Evolutionary conservation across 768 basidiomycete species (phyloP), one percentile per base, ranked within the genome.

Genomic region (Gyrodon lividus): DNA sequence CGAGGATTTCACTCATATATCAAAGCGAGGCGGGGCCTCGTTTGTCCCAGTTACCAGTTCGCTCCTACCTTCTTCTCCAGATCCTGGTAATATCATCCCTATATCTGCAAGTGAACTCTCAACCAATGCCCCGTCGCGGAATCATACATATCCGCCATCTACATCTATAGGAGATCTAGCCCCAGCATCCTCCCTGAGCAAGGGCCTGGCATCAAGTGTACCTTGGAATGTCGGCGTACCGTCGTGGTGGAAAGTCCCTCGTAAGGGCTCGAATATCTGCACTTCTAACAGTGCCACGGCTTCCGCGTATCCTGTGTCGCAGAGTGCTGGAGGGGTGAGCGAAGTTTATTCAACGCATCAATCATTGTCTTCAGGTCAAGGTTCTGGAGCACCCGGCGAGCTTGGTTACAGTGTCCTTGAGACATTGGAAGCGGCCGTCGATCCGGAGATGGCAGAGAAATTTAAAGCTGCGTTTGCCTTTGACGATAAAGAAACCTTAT

Each of bases 401-500:
- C 72, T 89, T 56, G 82, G 87, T 1, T 92, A 84, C 69, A 94
- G 92, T 58, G 77, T 96, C 38, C 75, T 95, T 37, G 92, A 97
- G 61, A 80, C 83, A 19, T 84, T 84, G 1, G 82, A 84, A 56
- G 74, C 77, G 24, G 61, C 72, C 6, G 71, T 85, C 13, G 90
- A 93, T 59, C 66, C 72, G 28, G 86, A 86, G 50, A 75, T 77
- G 24, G 72, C 72, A 19, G 86, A 88, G 51, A 93, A 93, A 69
- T 97, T 96, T 64, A 79, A 85, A 43, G 65, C 70, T 33, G 78
- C 82, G 1, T 98, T 98, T 71, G 92, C 93, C 0, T 86, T 96
- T 55, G 86, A 89, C 51, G 91, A 93, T 55, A 91, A 84, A 66
- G 96, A 98, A 72, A 79, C 71, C 14, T 64, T 98, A 38, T 77